These are phyloP conservation scores for Tricholoma saponaceum DNA, from an alignment of 768 basidiomycete genomes.

Conservation along the genomic window DNA sequence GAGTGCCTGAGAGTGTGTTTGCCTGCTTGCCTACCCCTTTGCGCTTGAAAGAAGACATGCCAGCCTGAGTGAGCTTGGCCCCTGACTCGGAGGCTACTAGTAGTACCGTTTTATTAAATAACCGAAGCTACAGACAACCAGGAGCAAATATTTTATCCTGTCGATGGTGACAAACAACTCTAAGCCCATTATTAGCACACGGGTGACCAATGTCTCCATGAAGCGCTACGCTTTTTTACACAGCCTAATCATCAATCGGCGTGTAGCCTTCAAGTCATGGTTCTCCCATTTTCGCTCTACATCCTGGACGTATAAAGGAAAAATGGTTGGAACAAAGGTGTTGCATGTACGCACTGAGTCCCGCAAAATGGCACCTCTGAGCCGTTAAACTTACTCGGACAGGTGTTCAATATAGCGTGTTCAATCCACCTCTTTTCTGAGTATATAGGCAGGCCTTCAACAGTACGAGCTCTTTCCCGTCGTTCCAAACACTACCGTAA, in stretches of 20 bases:
- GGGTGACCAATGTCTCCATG: background rate
- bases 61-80: too few relatives aligned
- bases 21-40: constrained; percentile 44
- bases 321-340: constrained; percentile 7
- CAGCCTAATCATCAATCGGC: background rate
- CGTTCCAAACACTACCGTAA: constrained; percentile 3
- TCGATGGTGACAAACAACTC: too few relatives aligned
- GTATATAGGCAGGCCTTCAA: constrained; percentile 53
- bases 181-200: too few relatives aligned
- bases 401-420: constrained; percentile 55
- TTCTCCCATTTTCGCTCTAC: constrained; percentile 10
- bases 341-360: constrained; percentile 16
- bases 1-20: constrained; percentile 47
- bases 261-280: background rate
- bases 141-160: background rate
- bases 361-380: background rate
- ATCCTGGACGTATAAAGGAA: constrained; percentile 16
- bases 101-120: too few relatives aligned
- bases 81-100: background rate
- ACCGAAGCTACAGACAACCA: background rate
- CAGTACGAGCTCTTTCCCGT: constrained; percentile 31
- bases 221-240: background rate
- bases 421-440: constrained; percentile 60
- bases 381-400: background rate
- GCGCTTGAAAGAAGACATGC: constrained; percentile 82